Conservation (phyloP, 2,329 filamentous ascomycete species). For the Penicillium frequentans region DNA sequence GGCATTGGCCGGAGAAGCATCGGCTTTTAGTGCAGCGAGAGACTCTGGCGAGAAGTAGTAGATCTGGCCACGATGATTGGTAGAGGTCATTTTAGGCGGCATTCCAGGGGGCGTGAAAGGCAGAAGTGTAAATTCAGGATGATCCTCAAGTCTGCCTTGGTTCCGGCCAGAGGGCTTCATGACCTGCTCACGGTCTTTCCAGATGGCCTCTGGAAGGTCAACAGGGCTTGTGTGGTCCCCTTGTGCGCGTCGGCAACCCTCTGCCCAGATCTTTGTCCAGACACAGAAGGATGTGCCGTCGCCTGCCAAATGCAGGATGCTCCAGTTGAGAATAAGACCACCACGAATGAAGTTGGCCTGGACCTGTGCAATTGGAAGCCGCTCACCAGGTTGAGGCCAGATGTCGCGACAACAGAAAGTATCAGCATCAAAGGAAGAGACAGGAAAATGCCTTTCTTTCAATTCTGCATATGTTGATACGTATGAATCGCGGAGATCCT, state of each 20-base stretch:
- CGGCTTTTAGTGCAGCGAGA: constrained; percentile 29
- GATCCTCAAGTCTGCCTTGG: constrained; percentile 26
- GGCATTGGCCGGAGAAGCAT: constrained; percentile 31
- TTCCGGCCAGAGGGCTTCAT: constrained; percentile 32
- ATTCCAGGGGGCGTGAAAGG: constrained; percentile 29
- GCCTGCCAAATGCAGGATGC: constrained; percentile 33
- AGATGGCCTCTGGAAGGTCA: constrained; percentile 28
- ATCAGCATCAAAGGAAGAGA: constrained; percentile 51
- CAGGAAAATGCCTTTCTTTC: constrained; percentile 43
- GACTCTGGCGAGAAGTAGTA: constrained; percentile 35
- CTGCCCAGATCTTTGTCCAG: constrained; percentile 38
- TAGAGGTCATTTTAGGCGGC: constrained; percentile 35
- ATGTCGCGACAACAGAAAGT: constrained; percentile 30
- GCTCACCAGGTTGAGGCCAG: constrained; percentile 38
- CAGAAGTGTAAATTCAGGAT: constrained; percentile 34
- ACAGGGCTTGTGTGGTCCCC: constrained; percentile 21
- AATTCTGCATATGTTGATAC: constrained; percentile 41
- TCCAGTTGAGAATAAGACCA: constrained; percentile 50
- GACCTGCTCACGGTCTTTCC: constrained; percentile 30
- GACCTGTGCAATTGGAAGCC: constrained; percentile 40
- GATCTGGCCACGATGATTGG: constrained; percentile 32
- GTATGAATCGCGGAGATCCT: constrained; percentile 41
- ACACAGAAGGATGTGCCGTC: constrained; percentile 35
- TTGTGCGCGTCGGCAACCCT: constrained; percentile 36
- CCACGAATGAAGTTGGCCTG: constrained; percentile 53